Conservation (phyloP, 768 basidiomycete genomes). For the Psilocybe subaeruginosa region DNA sequence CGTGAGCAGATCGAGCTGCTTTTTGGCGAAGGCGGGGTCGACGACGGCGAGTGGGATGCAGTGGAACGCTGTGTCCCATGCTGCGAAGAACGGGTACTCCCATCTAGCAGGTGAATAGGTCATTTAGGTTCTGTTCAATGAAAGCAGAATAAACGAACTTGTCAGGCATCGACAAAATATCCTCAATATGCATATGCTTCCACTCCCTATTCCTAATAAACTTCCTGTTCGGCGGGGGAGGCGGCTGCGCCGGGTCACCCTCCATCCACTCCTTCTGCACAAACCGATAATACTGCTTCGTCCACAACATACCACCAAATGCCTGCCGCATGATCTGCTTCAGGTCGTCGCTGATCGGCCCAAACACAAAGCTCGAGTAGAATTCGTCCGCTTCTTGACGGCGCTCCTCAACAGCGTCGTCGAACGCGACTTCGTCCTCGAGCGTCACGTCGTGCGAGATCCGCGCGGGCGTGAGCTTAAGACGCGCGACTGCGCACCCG, state of each 20-base stretch:
- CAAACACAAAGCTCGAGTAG: conserved; percentile 78
- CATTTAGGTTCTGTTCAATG: neutral
- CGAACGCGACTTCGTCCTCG: conserved; percentile 88
- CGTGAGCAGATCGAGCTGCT: conserved; percentile 94
- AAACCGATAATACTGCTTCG: conserved; percentile 96
- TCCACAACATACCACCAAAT: conserved; percentile 96
- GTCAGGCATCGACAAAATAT: conserved; percentile 98
- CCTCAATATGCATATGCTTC: conserved; percentile 94
- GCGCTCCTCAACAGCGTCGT: conserved; percentile 87
- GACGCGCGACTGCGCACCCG: conserved; percentile 92
- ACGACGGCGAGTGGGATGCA: conserved; percentile 97
- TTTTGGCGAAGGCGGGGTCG: conserved; percentile 95
- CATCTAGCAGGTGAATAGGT: conserved; percentile 48
- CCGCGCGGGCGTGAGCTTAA: conserved; percentile 85
- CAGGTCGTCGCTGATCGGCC: conserved; percentile 89
- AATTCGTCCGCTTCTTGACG: conserved; percentile 96
- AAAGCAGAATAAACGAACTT: conserved; percentile 58
- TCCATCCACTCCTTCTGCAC: conserved; percentile 96
- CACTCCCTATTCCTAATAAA: conserved; percentile 87
- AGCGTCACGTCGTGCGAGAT: conserved; percentile 78
- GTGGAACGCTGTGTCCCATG: conserved; percentile 99
- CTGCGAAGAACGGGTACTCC: conserved; percentile 99
- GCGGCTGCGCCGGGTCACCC: conserved; percentile 93
- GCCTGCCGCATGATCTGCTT: conserved; percentile 97
- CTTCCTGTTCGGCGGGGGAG: conserved; percentile 90